phyloP scores from a whole-genome alignment of 208 protist species.

The Leishmania guyanensis region DNA sequence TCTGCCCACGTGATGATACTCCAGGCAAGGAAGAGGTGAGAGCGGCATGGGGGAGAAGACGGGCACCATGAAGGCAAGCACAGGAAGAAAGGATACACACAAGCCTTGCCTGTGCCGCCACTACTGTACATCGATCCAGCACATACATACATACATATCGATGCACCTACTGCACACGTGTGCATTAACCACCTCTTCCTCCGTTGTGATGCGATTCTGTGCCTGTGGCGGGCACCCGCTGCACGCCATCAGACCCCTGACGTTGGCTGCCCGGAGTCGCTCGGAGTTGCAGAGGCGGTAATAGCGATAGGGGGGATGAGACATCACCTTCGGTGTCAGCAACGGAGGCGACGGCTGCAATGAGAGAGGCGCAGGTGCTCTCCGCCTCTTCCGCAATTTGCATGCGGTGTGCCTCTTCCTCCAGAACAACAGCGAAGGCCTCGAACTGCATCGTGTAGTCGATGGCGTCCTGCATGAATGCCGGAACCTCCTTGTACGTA shows the following conservation, averaged over 20 bases:
- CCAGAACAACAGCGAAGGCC: slow-evolving; percentile 37
- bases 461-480: slow-evolving; percentile 45
- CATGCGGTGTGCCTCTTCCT: slow-evolving; percentile 77
- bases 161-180: not conserved
- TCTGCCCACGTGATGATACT: not conserved
- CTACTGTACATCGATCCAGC: slow-evolving; percentile 9
- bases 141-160: not conserved
- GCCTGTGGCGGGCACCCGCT: not conserved
- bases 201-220: not conserved
- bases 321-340: not conserved
- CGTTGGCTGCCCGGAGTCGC: not conserved
- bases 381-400: slow-evolving; percentile 40
- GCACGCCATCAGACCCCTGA: not conserved
- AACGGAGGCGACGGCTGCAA: not conserved
- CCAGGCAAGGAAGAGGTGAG: not conserved
- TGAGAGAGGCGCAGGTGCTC: not conserved
- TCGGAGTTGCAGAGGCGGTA: not conserved
- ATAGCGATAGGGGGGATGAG: not conserved
- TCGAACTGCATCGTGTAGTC: slow-evolving; percentile 55
- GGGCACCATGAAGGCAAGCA: not conserved
- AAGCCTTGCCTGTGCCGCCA: not conserved
- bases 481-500: slow-evolving; percentile 16
- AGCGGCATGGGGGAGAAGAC: not conserved
- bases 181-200: not conserved
- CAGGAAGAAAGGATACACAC: not conserved